Conservation (phyloP, 148 eudicot species). For the Amaranthus palmeri region DNA sequence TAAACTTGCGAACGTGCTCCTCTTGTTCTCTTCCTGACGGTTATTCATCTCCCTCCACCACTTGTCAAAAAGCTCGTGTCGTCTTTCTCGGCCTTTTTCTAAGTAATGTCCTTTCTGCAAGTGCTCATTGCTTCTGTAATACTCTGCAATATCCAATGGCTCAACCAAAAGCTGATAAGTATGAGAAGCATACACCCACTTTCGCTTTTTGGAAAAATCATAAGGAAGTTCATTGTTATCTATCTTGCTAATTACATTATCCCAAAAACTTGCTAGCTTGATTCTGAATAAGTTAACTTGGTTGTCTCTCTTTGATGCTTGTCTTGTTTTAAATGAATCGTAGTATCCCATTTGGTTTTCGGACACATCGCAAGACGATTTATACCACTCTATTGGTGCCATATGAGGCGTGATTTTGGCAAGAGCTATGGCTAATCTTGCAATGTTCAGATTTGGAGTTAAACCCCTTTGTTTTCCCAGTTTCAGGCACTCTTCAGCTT, state of each 20-base stretch:
- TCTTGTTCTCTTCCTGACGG: constrained; percentile 28
- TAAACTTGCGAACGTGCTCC: constrained; percentile 65
- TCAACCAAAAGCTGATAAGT: constrained; percentile 80
- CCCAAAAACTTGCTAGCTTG: constrained; percentile 69
- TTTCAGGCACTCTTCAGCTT: constrained; percentile 52
- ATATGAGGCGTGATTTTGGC: constrained; percentile 59
- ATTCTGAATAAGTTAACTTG: constrained; percentile 59
- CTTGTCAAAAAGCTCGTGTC: constrained; percentile 71
- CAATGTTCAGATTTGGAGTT: constrained; percentile 55
- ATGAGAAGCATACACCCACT: constrained; percentile 70
- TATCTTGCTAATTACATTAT: constrained; percentile 47
- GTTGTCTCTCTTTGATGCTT: constrained; percentile 52
- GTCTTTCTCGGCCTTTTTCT: constrained; percentile 58
- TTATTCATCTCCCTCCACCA: constrained; percentile 65
- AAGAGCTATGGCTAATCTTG: constrained; percentile 53
- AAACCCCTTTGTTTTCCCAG: constrained; percentile 51
- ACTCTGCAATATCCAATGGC: constrained; percentile 92
- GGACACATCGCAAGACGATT: constrained; percentile 54
- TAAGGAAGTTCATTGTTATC: constrained; percentile 74
- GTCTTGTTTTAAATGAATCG: constrained; percentile 53
- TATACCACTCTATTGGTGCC: constrained; percentile 90
- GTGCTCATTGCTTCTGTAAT: constrained; percentile 59
- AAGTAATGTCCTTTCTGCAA: constrained; percentile 59
- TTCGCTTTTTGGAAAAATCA: constrained; percentile 58
- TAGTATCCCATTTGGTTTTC: constrained; percentile 58